phyloP scores from a whole-genome alignment of 352 stramenopile genomes.

The Globisporangium paroecandrum region DNA sequence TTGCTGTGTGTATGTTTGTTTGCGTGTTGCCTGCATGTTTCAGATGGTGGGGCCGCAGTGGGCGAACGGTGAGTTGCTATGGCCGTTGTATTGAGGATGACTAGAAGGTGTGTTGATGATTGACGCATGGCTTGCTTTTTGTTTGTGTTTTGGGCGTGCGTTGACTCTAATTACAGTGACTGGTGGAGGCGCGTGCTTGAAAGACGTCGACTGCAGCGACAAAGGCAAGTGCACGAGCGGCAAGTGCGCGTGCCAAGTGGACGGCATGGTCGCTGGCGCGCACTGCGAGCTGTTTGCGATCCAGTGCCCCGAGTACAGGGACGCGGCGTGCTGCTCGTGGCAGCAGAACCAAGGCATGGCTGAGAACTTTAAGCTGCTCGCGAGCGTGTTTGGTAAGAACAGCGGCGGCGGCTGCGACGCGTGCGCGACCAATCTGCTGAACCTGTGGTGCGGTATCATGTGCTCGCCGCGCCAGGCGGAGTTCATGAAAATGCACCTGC shows the following conservation, averaged over 20 bases:
- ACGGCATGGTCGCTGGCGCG: constrained; percentile 68
- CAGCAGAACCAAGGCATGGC: constrained; percentile 88
- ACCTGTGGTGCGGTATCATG: constrained; percentile 82
- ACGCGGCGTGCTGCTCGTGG: constrained; percentile 83
- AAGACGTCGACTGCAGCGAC: constrained; percentile 47
- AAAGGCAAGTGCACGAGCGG: constrained; percentile 50
- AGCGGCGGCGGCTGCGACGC: constrained; percentile 70
- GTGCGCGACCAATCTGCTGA: constrained; percentile 83
- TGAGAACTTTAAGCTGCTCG: constrained; percentile 82
- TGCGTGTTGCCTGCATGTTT: neutral
- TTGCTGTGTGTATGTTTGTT: neutral
- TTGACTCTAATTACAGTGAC: constrained; percentile 28
- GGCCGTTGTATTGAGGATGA: too few relatives aligned
- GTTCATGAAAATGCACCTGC: constrained; percentile 68
- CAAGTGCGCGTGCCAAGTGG: constrained; percentile 47
- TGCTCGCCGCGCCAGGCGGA: constrained; percentile 74
- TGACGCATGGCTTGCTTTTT: too few relatives aligned
- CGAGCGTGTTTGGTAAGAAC: constrained; percentile 66
- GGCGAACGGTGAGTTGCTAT: constrained; percentile 30
- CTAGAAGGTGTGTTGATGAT: too few relatives aligned
- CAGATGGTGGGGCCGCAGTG: constrained; percentile 40
- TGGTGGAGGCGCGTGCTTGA: constrained; percentile 57
- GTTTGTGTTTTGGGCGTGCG: too few relatives aligned
- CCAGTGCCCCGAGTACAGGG: constrained; percentile 84
- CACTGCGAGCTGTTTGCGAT: constrained; percentile 71